A percentile compares a stretch with the other conserved stretches of the same genome.
phyloP scores from a whole-genome alignment of 257 asterid genomes.

The Eustoma russellianum region DNA sequence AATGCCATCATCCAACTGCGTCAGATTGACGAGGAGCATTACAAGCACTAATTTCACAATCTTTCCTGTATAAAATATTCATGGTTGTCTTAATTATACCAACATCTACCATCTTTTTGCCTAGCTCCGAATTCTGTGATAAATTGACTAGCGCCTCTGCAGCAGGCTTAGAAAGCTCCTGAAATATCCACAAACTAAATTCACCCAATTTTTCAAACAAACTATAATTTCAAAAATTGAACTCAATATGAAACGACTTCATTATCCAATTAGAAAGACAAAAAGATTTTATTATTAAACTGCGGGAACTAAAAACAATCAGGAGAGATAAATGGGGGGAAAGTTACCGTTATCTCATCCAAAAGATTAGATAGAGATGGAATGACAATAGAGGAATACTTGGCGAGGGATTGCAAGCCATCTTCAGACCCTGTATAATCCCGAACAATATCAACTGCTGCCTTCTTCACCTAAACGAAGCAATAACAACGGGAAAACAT shows the following conservation, averaged over 20 bases:
- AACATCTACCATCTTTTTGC: conserved; percentile 59
- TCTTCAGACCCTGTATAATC: conserved; percentile 95
- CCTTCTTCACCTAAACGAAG: conserved; percentile 48
- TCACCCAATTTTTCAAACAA: neutral
- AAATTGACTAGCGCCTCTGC: conserved; percentile 87
- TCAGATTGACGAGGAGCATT: conserved; percentile 91
- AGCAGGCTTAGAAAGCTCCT: conserved; percentile 94
- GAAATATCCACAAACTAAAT: conserved; percentile 6
- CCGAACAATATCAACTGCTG: conserved; percentile 74
- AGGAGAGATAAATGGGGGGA: neutral
- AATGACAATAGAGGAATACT: conserved; percentile 37
- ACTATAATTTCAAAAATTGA: too few relatives aligned
- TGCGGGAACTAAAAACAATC: neutral
- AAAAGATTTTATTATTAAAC: too few relatives aligned
- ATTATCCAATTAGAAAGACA: too few relatives aligned
- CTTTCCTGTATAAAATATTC: conserved; percentile 59
- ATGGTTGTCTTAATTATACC: conserved; percentile 43
- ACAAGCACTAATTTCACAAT: conserved; percentile 53
- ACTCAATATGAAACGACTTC: neutral
- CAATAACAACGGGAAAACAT: neutral
- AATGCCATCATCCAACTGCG: conserved; percentile 76
- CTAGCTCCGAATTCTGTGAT: conserved; percentile 59
- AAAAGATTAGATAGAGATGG: conserved; percentile 59
- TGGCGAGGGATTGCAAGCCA: conserved; percentile 64
- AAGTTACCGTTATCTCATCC: conserved; percentile 54